Conservation (phyloP, 1,139 yeast species). For the Blastobotrys raffinosifermentans region DNA sequence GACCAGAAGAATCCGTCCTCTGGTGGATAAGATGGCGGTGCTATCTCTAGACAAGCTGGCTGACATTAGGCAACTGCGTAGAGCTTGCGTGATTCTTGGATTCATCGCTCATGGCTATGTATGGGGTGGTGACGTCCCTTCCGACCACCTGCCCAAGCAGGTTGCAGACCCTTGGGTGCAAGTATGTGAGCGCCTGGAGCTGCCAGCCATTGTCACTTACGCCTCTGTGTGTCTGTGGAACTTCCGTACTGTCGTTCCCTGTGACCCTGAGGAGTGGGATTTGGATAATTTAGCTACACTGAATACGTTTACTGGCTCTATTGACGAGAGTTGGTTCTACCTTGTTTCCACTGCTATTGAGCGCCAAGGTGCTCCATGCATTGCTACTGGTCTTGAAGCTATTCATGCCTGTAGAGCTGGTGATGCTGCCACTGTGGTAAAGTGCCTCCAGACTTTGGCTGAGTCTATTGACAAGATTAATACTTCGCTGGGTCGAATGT, state of each 20-base stretch:
- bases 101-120: slow-evolving; percentile 84
- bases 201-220: slow-evolving; percentile 85
- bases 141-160: slow-evolving; percentile 59
- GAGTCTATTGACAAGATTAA: slow-evolving; percentile 72
- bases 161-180: slow-evolving; percentile 64
- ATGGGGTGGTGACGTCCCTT: slow-evolving; percentile 65
- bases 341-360: slow-evolving; percentile 84
- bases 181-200: slow-evolving; percentile 53
- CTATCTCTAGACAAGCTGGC: slow-evolving; percentile 44
- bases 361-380: slow-evolving; percentile 65
- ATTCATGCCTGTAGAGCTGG: slow-evolving; percentile 48
- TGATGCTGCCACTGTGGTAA: slow-evolving; percentile 38
- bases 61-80: slow-evolving; percentile 48
- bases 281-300: slow-evolving; percentile 72
- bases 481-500: slow-evolving; percentile 73
- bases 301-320: slow-evolving; percentile 81
- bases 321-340: slow-evolving; percentile 93
- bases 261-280: slow-evolving; percentile 37
- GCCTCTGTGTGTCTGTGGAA: slow-evolving; percentile 90
- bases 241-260: slow-evolving; percentile 57
- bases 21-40: slow-evolving; percentile 56
- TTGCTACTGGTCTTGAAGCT: slow-evolving; percentile 56
- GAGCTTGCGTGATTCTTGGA: slow-evolving; percentile 75
- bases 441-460: slow-evolving; percentile 57
- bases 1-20: slow-evolving; percentile 52